phyloP scores from a whole-genome alignment of 495 filamentous ascomycete species.

The Cairneyella variabilis region DNA sequence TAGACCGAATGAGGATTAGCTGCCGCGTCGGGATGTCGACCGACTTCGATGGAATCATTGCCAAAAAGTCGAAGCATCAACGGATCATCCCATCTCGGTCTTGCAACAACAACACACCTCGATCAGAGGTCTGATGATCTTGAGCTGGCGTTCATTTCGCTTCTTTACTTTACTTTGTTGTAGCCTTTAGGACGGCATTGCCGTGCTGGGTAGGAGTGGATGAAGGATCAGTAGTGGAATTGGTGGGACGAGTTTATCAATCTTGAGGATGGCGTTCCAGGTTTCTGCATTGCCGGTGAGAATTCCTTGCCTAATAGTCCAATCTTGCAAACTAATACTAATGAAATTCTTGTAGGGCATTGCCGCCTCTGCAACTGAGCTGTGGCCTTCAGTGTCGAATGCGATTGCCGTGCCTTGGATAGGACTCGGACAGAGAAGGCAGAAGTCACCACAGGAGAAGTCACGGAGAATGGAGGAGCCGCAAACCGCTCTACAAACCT shows the following conservation, averaged over 20 bases:
- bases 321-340: too few relatives aligned
- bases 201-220: too few relatives aligned
- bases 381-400: conserved; percentile 53
- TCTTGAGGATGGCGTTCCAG: conserved; percentile 45
- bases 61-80: too few relatives aligned
- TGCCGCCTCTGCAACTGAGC: conserved; percentile 45
- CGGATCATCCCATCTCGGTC: background rate
- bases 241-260: too few relatives aligned
- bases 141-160: background rate
- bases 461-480: conserved; percentile 13
- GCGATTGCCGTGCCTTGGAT: conserved; percentile 42
- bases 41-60: too few relatives aligned
- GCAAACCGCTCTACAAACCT: background rate
- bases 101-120: background rate
- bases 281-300: conserved; percentile 39
- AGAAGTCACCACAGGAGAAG: conserved; percentile 6
- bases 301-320: too few relatives aligned
- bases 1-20: too few relatives aligned
- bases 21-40: too few relatives aligned
- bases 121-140: background rate
- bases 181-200: too few relatives aligned
- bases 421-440: conserved; percentile 15
- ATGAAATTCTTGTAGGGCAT: too few relatives aligned
- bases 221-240: too few relatives aligned
- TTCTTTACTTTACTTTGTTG: too few relatives aligned